Percentiles rank a stretch among this genome's conserved stretches.
These are phyloP conservation scores for Didymella pomorum DNA, from an alignment of 2,329 filamentous ascomycete genomes.

Conservation along the genomic window DNA sequence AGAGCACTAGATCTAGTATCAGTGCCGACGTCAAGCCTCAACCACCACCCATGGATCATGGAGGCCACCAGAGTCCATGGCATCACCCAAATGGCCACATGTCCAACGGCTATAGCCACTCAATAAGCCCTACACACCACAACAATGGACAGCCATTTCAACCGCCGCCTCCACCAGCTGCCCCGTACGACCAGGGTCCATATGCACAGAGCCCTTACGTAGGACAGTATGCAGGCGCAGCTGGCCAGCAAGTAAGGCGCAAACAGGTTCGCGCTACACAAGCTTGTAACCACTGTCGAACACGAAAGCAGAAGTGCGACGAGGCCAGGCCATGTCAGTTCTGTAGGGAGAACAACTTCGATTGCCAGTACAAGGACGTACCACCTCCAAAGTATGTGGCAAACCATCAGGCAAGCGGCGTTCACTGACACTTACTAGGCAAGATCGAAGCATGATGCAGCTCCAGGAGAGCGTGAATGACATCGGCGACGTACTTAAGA, in stretches of 20 bases:
- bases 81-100: conserved; percentile 45
- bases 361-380: conserved; percentile 90
- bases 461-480: conserved; percentile 56
- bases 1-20: conserved; percentile 38
- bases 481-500: conserved; percentile 42
- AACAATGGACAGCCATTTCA: conserved; percentile 44
- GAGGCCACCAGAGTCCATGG: conserved; percentile 43
- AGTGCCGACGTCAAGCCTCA: conserved; percentile 41
- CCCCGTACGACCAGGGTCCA: conserved; percentile 42
- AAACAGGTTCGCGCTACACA: conserved; percentile 52
- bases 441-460: conserved; percentile 61
- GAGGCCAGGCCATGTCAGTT: conserved; percentile 57
- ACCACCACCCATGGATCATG: conserved; percentile 47
- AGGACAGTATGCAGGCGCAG: conserved; percentile 37
- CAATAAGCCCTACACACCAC: conserved; percentile 42
- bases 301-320: conserved; percentile 54
- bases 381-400: conserved; percentile 82
- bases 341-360: conserved; percentile 84
- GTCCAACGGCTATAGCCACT: conserved; percentile 43
- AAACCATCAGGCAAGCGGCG: not conserved
- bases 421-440: conserved; percentile 40
- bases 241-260: conserved; percentile 36
- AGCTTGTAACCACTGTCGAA: conserved; percentile 71
- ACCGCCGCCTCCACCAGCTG: conserved; percentile 36
- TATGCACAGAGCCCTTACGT: conserved; percentile 43